phyloP scores from a whole-genome alignment of 2,329 filamentous ascomycete species.

The Chaetomium strumarium region DNA sequence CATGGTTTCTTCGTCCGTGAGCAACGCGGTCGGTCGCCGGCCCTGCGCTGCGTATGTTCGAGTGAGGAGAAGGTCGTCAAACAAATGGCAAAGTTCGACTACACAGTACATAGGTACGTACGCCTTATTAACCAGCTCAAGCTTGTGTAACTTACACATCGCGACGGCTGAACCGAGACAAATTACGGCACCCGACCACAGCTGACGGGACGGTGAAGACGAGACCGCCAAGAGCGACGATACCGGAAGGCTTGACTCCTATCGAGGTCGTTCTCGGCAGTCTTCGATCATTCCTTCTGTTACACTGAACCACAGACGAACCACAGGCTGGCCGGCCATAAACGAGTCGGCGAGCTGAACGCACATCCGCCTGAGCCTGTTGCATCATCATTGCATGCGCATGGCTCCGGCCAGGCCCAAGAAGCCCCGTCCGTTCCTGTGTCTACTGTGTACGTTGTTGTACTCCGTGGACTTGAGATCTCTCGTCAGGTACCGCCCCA shows the following conservation, averaged over 20 bases:
- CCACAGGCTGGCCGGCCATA: not conserved
- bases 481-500: no score
- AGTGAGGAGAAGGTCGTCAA: no score
- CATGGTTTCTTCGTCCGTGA: no score
- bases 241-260: conserved; percentile 10
- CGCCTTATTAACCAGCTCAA: not conserved
- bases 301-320: conserved; percentile 13
- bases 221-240: not conserved
- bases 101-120: not conserved
- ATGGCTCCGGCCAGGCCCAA: not conserved
- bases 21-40: no score
- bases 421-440: not conserved
- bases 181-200: not conserved
- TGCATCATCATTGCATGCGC: not conserved
- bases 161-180: conserved; percentile 10
- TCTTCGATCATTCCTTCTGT: conserved; percentile 19
- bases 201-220: not conserved
- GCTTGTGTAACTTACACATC: not conserved
- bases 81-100: not conserved
- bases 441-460: no score
- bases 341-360: conserved; percentile 17
- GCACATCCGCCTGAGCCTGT: not conserved
- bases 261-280: conserved; percentile 5
- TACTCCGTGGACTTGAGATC: no score
- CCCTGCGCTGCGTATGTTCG: no score